Conservation (phyloP, 495 filamentous ascomycete species). For the Zalerion maritima region DNA sequence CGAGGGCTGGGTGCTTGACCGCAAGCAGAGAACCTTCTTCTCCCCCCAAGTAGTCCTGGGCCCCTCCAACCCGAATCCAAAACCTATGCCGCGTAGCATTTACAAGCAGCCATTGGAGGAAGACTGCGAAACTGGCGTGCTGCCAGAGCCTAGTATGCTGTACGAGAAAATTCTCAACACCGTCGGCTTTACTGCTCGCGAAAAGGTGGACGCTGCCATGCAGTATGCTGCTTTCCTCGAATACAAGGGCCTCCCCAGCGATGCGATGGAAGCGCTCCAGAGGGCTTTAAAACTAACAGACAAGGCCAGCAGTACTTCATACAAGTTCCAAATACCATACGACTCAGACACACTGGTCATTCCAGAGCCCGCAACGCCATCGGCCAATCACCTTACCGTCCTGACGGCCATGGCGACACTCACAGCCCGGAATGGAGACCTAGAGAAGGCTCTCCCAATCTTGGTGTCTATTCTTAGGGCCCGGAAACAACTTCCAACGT, state of each 20-base stretch:
- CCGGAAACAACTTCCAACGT: no score
- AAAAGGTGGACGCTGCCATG: slow-evolving; percentile 64
- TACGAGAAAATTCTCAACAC: slow-evolving; percentile 71
- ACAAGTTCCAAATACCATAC: no score
- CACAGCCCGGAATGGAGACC: slow-evolving; percentile 49
- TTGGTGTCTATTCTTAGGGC: slow-evolving; percentile 74
- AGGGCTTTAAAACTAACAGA: slow-evolving; percentile 60
- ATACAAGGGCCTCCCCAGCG: slow-evolving; percentile 50
- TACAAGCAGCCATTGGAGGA: slow-evolving; percentile 49
- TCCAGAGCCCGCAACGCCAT: no score
- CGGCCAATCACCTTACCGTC: slow-evolving; percentile 51
- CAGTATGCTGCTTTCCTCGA: slow-evolving; percentile 73
- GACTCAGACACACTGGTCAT: no score
- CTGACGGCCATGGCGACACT: slow-evolving; percentile 66
- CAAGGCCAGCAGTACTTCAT: slow-evolving; percentile 55
- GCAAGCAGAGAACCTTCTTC: slow-evolving; percentile 46
- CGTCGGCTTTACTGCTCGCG: slow-evolving; percentile 54
- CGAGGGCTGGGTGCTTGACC: slow-evolving; percentile 61
- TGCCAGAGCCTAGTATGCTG: slow-evolving; percentile 44
- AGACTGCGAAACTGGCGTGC: slow-evolving; percentile 49
- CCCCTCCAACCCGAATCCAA: slow-evolving; percentile 68
- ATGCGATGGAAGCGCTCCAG: slow-evolving; percentile 43
- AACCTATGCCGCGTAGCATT: slow-evolving; percentile 47
- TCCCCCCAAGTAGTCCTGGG: slow-evolving; percentile 57
- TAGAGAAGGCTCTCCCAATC: slow-evolving; percentile 35